Conservation (phyloP, 495 filamentous ascomycete species). For the Aspergillus funiculosus region DNA sequence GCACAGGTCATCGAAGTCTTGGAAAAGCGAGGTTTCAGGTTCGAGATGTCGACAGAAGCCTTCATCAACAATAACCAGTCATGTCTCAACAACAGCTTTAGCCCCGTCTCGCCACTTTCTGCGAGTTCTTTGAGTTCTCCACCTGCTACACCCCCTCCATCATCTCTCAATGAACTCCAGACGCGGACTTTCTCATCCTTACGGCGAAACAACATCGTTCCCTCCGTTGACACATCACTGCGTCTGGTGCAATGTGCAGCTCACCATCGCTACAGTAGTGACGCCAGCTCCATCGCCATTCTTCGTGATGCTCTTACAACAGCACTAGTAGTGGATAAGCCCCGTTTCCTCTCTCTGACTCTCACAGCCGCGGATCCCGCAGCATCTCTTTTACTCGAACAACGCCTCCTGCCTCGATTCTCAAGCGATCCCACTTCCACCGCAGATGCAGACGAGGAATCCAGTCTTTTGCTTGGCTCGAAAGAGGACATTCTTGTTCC, state of each 20-base stretch:
- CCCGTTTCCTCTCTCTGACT: slow-evolving; percentile 79
- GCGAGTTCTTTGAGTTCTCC: slow-evolving; percentile 35
- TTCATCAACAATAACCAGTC: slow-evolving; percentile 53
- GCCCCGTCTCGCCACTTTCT: slow-evolving; percentile 27
- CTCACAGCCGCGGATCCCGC: slow-evolving; percentile 80
- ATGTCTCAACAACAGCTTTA: slow-evolving; percentile 20
- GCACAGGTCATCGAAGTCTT: slow-evolving; percentile 68
- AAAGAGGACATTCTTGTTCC: slow-evolving; percentile 78
- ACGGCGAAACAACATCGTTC: slow-evolving; percentile 65
- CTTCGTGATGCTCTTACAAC: slow-evolving; percentile 41
- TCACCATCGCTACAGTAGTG: slow-evolving; percentile 43
- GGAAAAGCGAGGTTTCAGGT: slow-evolving; percentile 74
- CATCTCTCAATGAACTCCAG: slow-evolving; percentile 72
- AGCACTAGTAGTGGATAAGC: slow-evolving; percentile 57
- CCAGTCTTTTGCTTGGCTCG: slow-evolving; percentile 63
- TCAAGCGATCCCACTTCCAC: slow-evolving; percentile 43
- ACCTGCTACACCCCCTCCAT: slow-evolving; percentile 70
- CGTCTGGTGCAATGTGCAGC: slow-evolving; percentile 82
- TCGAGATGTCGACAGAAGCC: slow-evolving; percentile 63
- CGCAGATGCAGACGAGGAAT: slow-evolving; percentile 41
- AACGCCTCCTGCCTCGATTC: slow-evolving; percentile 55
- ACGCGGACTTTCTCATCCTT: slow-evolving; percentile 72
- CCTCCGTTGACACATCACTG: slow-evolving; percentile 60
- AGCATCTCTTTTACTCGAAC: slow-evolving; percentile 70
- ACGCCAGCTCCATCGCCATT: slow-evolving; percentile 43